A percentile compares a stretch with the other conserved stretches of the same genome.
Conservation (phyloP, 2,329 filamentous ascomycete genomes). For the Chaetomium strumarium region DNA sequence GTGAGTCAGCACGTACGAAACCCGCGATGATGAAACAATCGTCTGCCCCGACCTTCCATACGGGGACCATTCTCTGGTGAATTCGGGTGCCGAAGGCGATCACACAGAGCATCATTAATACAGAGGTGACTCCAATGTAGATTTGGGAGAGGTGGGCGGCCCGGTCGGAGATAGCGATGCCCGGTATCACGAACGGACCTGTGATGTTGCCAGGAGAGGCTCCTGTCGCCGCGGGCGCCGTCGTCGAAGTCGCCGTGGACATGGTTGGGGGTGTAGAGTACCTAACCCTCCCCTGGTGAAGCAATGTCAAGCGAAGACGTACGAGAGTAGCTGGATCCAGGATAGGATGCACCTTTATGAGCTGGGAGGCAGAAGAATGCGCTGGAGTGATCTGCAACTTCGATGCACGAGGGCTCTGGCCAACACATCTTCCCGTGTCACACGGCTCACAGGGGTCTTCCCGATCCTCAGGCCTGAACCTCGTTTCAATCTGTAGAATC, state of each 20-base stretch:
- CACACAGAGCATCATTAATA: slow-evolving; percentile 11
- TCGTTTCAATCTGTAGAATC: no score
- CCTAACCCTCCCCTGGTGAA: neutral
- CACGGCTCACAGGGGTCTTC: no score
- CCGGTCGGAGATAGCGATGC: slow-evolving; percentile 6
- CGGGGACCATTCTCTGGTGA: slow-evolving; percentile 19
- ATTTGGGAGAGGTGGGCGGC: slow-evolving; percentile 16
- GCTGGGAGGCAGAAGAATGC: neutral
- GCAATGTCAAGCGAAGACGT: neutral
- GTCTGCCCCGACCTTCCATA: slow-evolving; percentile 20
- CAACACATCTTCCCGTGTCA: neutral
- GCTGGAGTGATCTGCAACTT: neutral
- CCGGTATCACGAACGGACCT: neutral
- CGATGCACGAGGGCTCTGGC: no score
- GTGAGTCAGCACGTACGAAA: slow-evolving; percentile 14
- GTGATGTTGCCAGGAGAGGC: neutral
- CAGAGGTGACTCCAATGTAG: slow-evolving; percentile 14
- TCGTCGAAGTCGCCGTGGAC: slow-evolving; percentile 1
- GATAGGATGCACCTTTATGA: neutral
- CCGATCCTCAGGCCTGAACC: slow-evolving; percentile 5
- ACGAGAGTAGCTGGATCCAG: slow-evolving; percentile 1
- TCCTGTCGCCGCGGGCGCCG: neutral
- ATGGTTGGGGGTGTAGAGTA: neutral
- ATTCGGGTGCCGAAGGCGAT: slow-evolving; percentile 19
- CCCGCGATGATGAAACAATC: slow-evolving; percentile 20